Base-by-base conservation (phyloP, 2,329 filamentous ascomycete genomes). In the Fusarium gaditjirri region DNA sequence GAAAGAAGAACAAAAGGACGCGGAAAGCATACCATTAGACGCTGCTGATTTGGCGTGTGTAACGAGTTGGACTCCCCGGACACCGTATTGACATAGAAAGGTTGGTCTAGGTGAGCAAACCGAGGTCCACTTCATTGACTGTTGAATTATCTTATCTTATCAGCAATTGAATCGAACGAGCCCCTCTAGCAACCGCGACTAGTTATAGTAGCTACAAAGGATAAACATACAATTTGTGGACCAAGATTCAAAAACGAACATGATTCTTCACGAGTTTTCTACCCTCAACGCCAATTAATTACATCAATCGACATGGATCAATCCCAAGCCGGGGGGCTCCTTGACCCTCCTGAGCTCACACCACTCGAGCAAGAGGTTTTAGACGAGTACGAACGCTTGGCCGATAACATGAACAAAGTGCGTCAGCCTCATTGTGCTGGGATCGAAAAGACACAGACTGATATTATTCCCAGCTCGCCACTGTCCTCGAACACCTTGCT, bases 311-410 rank as follows among this genome's bases (percentile, higher is more conserved):
- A 13, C 25, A 78, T 78, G 76, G 76, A 78, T 12, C 74, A 75
- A 57, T 54, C 61, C 17, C 62, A 75, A 41, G 61, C 64, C 8
- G 73, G 56, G 16, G 69, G 71, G 35, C 75, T 83, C 13, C 78
- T 84, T 43, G 81, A 83, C 6, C 83, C 84, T 36, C 86, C 87
- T 27, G 89, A 91, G 76, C 85, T 97, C 69, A 88, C 91, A 2
- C 92, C 94, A 8, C 88, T 97, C 12, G 95, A 99, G 84, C 95
- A 97, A 81, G 94, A 98, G 80, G 92, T 99, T 2, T 86, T 99
- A 2, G 94, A 98, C 70, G 96, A 99, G 82, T 99, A 99, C 79
- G 91, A 95, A 75, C 88, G 92, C 19, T 84, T 99, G 36, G 89
- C 95, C 1, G 92, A 92, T 75, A 99, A 98, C 79, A 92, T 99